phyloP scores from a whole-genome alignment of 495 filamentous ascomycete species.

The Penicillium angulare region DNA sequence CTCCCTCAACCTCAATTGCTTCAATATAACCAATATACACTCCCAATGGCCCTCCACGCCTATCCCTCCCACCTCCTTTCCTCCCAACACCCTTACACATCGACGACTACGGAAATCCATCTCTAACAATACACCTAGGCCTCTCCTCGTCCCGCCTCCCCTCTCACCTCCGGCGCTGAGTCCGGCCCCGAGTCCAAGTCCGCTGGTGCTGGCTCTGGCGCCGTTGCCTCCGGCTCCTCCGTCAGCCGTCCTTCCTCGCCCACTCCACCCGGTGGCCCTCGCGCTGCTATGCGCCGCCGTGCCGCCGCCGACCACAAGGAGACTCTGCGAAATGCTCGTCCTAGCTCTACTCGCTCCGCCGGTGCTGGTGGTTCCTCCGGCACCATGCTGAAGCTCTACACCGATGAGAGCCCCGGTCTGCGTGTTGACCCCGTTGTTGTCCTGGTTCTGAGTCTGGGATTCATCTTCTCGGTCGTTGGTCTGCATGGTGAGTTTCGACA shows the following conservation, averaged over 20 bases:
- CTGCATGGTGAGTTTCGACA: conserved; percentile 88
- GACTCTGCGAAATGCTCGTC: conserved; percentile 84
- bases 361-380: conserved; percentile 94
- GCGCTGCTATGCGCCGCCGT: conserved; percentile 88
- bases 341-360: conserved; percentile 85
- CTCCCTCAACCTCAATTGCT: conserved; percentile 11
- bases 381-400: conserved; percentile 99
- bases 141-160: conserved; percentile 48
- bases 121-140: conserved; percentile 26
- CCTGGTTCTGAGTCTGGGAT: conserved; percentile 87
- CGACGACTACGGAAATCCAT: conserved; percentile 2
- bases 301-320: conserved; percentile 96
- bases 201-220: conserved; percentile 65
- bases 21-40: conserved; percentile 4
- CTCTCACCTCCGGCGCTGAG: conserved; percentile 49
- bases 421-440: conserved; percentile 98
- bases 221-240: conserved; percentile 58
- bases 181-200: conserved; percentile 57
- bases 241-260: conserved; percentile 80
- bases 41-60: background rate
- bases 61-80: conserved; percentile 5
- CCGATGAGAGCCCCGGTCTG: conserved; percentile 92
- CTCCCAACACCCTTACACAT: conserved; percentile 6
- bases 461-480: conserved; percentile 97
- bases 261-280: conserved; percentile 87